A percentile compares a stretch with the other conserved stretches of the same genome.
Conservation (phyloP, 2,329 filamentous ascomycete species). For the Hypomyces perniciosus region DNA sequence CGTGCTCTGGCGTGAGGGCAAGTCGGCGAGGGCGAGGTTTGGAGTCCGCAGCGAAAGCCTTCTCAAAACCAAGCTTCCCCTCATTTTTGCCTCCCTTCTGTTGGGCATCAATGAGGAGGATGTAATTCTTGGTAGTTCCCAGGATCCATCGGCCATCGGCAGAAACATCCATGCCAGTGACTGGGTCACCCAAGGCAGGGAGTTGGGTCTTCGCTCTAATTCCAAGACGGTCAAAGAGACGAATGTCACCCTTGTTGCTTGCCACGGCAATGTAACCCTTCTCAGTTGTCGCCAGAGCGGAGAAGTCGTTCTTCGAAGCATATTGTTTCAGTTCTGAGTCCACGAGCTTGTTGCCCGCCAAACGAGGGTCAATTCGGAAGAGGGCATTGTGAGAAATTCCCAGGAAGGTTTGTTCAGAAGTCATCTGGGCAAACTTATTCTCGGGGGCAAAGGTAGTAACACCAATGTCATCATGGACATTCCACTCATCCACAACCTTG, state of each 20-base stretch:
- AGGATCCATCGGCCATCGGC: conserved; percentile 95
- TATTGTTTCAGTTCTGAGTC: conserved; percentile 94
- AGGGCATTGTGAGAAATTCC: conserved; percentile 89
- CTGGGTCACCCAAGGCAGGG: conserved; percentile 88
- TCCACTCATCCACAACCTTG: conserved; percentile 98
- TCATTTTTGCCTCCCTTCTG: conserved; percentile 94
- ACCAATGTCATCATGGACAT: conserved; percentile 91
- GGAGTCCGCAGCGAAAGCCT: conserved; percentile 80
- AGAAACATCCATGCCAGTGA: conserved; percentile 90
- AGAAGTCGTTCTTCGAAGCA: conserved; percentile 94
- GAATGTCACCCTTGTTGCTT: conserved; percentile 95
- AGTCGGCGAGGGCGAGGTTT: conserved; percentile 92
- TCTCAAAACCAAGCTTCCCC: conserved; percentile 96
- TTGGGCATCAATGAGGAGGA: conserved; percentile 84
- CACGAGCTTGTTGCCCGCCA: conserved; percentile 86
- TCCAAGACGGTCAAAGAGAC: conserved; percentile 90
- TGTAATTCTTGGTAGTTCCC: conserved; percentile 88
- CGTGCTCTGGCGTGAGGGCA: conserved; percentile 81
- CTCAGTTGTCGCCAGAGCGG: conserved; percentile 85
- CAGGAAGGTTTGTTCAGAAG: conserved; percentile 87
- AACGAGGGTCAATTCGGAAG: conserved; percentile 87
- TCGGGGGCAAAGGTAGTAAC: conserved; percentile 90
- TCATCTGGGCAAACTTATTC: conserved; percentile 98
- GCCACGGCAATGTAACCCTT: conserved; percentile 96
- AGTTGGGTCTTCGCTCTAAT: conserved; percentile 98